A percentile compares a stretch with the other conserved stretches of the same genome.
phyloP scores from a whole-genome alignment of 2,329 filamentous ascomycete species.

The Diaporthe velutina region DNA sequence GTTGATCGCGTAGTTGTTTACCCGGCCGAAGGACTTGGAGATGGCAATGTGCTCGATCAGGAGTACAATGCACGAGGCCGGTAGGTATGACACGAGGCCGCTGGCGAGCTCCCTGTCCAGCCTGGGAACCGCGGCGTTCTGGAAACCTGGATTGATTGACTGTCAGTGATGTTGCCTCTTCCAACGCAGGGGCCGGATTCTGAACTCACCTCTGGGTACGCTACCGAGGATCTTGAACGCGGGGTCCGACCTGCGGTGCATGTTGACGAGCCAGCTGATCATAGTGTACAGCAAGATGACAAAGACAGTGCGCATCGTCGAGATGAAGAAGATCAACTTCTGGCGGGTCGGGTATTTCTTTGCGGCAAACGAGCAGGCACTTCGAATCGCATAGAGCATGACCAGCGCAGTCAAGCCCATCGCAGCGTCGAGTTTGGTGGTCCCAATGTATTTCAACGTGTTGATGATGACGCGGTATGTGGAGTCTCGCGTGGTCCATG shows the following conservation, averaged over 20 bases:
- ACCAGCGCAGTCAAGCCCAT: conserved; percentile 87
- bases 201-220: conserved; percentile 78
- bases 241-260: conserved; percentile 71
- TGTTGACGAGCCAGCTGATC: conserved; percentile 89
- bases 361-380: conserved; percentile 72
- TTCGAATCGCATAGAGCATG: conserved; percentile 83
- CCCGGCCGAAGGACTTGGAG: conserved; percentile 93
- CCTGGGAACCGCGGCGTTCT: conserved; percentile 79
- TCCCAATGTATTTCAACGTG: conserved; percentile 78
- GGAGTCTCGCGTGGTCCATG: conserved; percentile 74
- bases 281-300: conserved; percentile 93
- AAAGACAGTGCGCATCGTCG: conserved; percentile 90
- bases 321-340: conserved; percentile 89
- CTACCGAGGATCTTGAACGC: conserved; percentile 79
- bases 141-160: conserved; percentile 72
- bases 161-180: conserved; percentile 28
- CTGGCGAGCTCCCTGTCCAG: conserved; percentile 76
- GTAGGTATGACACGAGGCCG: conserved; percentile 79
- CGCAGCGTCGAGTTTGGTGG: conserved; percentile 81
- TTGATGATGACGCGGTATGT: conserved; percentile 90
- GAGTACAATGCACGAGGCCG: conserved; percentile 91
- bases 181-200: not conserved
- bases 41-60: conserved; percentile 98
- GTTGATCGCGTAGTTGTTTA: conserved; percentile 97
- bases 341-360: conserved; percentile 77